Conservation (phyloP, 768 basidiomycete species). For the Saitozyma sp. region DNA sequence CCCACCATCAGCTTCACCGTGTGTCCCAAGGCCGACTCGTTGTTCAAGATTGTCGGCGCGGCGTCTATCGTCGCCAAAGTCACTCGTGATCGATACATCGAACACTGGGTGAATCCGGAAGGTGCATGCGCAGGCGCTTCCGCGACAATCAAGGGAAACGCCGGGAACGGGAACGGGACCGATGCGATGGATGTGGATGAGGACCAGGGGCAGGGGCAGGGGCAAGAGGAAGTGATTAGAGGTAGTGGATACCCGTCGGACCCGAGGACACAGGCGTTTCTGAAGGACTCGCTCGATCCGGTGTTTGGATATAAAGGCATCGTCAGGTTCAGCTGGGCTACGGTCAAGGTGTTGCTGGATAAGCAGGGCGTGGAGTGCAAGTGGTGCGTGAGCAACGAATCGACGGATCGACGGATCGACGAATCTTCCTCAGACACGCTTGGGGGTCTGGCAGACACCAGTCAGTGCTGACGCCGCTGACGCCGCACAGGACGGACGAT, state of each 20-base stretch:
- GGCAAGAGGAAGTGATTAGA: slow-evolving; percentile 30
- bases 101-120: slow-evolving; percentile 65
- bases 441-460: slow-evolving; percentile 3
- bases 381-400: slow-evolving; percentile 61
- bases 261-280: slow-evolving; percentile 87
- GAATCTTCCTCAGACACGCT: background rate
- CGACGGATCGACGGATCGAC: background rate
- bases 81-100: slow-evolving; percentile 85
- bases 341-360: slow-evolving; percentile 79
- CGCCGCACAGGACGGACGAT: slow-evolving; percentile 71
- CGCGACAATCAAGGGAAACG: background rate
- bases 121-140: slow-evolving; percentile 5
- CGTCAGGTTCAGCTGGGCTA: slow-evolving; percentile 93
- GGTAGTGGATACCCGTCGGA: slow-evolving; percentile 97
- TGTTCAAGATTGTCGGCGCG: slow-evolving; percentile 94
- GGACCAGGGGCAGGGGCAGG: background rate
- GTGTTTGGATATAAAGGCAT: slow-evolving; percentile 90
- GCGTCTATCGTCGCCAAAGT: slow-evolving; percentile 97
- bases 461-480: slow-evolving; percentile 1
- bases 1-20: slow-evolving; percentile 86
- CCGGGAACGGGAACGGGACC: slow-evolving; percentile 43
- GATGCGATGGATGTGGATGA: slow-evolving; percentile 40
- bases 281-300: slow-evolving; percentile 71
- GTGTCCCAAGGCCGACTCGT: slow-evolving; percentile 86
- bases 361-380: slow-evolving; percentile 73